Conservation (phyloP, 768 basidiomycete species). For the Lentinula detonsa region DNA sequence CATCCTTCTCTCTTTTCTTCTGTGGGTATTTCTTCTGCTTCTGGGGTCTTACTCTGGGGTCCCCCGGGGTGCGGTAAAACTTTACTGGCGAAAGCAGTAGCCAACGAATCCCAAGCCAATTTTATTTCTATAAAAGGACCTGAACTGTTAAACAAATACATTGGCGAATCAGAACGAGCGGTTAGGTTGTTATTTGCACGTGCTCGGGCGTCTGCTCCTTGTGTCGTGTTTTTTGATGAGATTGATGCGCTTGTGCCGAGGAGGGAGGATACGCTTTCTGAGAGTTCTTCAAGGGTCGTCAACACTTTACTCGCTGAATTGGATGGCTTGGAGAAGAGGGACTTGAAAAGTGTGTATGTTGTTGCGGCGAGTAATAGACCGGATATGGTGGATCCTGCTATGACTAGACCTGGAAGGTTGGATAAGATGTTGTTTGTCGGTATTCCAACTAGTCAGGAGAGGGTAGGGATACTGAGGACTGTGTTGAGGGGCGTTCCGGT, state of each 20-base stretch:
- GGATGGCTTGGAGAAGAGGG: conserved; percentile 74
- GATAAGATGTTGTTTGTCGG: conserved; percentile 95
- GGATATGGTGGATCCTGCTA: conserved; percentile 96
- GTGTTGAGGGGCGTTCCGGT: conserved; percentile 70
- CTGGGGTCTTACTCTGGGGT: conserved; percentile 97
- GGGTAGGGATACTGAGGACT: conserved; percentile 80
- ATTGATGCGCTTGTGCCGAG: conserved; percentile 88
- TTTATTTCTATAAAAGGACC: conserved; percentile 99
- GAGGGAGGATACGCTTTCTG: conserved; percentile 81
- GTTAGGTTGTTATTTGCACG: conserved; percentile 93
- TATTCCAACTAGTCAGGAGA: conserved; percentile 66
- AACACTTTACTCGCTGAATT: conserved; percentile 93
- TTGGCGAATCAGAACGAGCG: conserved; percentile 94
- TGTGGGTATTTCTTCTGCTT: conserved; percentile 87
- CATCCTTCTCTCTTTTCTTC: conserved; percentile 83
- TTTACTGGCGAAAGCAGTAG: conserved; percentile 94
- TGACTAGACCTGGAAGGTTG: conserved; percentile 93
- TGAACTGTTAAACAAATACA: conserved; percentile 97
- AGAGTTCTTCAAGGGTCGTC: conserved; percentile 91
- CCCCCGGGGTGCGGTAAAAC: conserved; percentile 99
- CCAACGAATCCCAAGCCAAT: conserved; percentile 91
- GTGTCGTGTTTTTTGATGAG: conserved; percentile 95
- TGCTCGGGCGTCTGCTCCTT: conserved; percentile 89
- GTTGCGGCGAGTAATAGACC: conserved; percentile 94
- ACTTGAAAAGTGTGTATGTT: conserved; percentile 78